Evolutionary conservation across 1,284 basidiomycete species (phyloP).

Genomic region (Irpex sp.): DNA sequence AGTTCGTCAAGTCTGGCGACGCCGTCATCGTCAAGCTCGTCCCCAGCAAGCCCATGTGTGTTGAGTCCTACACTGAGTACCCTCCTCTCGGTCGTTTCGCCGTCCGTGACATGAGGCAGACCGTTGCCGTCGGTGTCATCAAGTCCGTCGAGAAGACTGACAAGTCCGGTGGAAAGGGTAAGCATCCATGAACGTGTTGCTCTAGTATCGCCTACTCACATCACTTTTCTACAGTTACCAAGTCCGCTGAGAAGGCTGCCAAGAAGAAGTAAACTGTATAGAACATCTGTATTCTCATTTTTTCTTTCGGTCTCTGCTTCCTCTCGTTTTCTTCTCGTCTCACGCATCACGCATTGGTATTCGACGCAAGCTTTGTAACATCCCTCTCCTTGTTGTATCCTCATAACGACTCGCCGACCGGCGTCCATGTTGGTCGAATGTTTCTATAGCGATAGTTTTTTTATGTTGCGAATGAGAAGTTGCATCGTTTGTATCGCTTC

Average conservation of each 20-base stretch:
- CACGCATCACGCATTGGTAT: slow-evolving; percentile 39
- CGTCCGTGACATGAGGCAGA: slow-evolving; percentile 98
- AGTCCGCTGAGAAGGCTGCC: slow-evolving; percentile 93
- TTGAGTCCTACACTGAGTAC: slow-evolving; percentile 97
- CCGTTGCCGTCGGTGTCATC: slow-evolving; percentile 97
- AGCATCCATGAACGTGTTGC: slow-evolving; percentile 25
- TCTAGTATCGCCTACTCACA: slow-evolving; percentile 10
- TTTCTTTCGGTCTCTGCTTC: slow-evolving; percentile 38
- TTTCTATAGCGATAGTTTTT: slow-evolving; percentile 31
- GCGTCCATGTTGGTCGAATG: slow-evolving; percentile 24
- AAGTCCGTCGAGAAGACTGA: slow-evolving; percentile 94
- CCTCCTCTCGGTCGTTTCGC: slow-evolving; percentile 99
- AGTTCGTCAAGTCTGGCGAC: slow-evolving; percentile 97
- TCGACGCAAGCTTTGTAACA: slow-evolving; percentile 36
- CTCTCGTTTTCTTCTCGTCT: slow-evolving; percentile 42
- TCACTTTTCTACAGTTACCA: slow-evolving; percentile 62
- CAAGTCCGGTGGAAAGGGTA: slow-evolving; percentile 78
- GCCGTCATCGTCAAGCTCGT: slow-evolving; percentile 97
- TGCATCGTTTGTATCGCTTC: slow-evolving; percentile 30
- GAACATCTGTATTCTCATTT: slow-evolving; percentile 46
- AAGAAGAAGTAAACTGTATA: slow-evolving; percentile 90
- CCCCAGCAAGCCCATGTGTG: slow-evolving; percentile 97
- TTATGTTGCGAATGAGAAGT: slow-evolving; percentile 29
- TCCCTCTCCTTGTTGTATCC: slow-evolving; percentile 35
- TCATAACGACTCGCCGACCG: slow-evolving; percentile 31